Evolutionary conservation across 192 early-diverging fungal species (phyloP), one percentile per base, ranked within the genome.

Genomic region (Fimicolochytrium jonesii): DNA sequence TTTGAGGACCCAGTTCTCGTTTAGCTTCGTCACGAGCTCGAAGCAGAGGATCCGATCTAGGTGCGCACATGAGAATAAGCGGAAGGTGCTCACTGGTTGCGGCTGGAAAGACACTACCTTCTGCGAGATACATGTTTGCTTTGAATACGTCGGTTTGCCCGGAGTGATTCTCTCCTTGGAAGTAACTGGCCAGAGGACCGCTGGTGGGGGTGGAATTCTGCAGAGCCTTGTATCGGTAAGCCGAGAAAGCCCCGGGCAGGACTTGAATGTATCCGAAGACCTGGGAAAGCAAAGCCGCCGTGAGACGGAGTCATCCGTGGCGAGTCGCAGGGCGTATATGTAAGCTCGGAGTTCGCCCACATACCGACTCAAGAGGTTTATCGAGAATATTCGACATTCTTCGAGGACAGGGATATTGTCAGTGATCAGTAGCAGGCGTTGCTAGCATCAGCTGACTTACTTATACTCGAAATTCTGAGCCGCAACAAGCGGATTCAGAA

Each of bases 201-300:
- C 80, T 86, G 37, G 81, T 74, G 18, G 87, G 76, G 13, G 89
- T 88, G 56, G 86, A 85, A 36, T 82, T 80, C 51, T 75, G 61
- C 17, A 91, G 75, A 10, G 89, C 90, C 18, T 61, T 65, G 62
- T 87, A 92, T 7, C 89, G 80, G 67, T 92, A 92, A 9, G 90
- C 90, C 28, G 87, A 89, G 57, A 92, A 92, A 9, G 90, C 90
- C 48, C 90, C 88, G 6, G 93, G 93, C 10, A 95, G 77, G 37
- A 92, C 92, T 0, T 91, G 88, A 59, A 95, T 95, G 76, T 93
- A 92, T 23, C 93, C 93, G 83, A 64, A 64, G n/a, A n/a, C n/a
- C n/a, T n/a, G n/a, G n/a, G n/a, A n/a, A n/a, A n/a, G n/a, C n/a
- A n/a, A n/a, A n/a, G n/a, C n/a, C n/a, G n/a, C n/a, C n/a, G n/a